Evolutionary conservation across 768 basidiomycete species (phyloP).

Genomic region (Kwoniella sp.): DNA sequence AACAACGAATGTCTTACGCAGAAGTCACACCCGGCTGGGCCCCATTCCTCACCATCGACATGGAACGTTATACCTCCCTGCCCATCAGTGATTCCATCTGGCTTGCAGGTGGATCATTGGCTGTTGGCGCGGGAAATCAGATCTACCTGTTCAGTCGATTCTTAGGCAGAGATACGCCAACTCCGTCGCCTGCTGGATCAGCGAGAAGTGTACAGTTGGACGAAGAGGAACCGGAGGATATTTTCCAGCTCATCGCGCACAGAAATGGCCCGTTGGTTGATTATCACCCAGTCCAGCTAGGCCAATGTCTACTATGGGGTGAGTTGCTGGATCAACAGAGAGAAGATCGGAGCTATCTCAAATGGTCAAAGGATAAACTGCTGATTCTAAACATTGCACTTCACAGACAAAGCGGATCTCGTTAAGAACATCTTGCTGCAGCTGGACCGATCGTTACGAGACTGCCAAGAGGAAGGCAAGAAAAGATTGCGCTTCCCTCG

Average conservation of each 20-base stretch:
- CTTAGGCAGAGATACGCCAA: slow-evolving; percentile 33
- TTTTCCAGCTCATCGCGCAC: slow-evolving; percentile 80
- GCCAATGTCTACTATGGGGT: slow-evolving; percentile 94
- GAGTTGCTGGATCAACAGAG: no score
- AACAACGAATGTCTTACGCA: slow-evolving; percentile 89
- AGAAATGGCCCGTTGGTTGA: slow-evolving; percentile 84
- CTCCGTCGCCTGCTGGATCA: slow-evolving; percentile 27
- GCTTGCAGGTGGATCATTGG: slow-evolving; percentile 77
- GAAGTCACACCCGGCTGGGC: slow-evolving; percentile 77
- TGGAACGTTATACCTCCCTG: slow-evolving; percentile 71
- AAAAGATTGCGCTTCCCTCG: slow-evolving; percentile 35
- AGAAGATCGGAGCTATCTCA: no score
- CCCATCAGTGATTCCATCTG: slow-evolving; percentile 88
- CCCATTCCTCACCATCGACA: slow-evolving; percentile 61
- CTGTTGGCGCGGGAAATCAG: slow-evolving; percentile 80
- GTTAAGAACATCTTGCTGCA: slow-evolving; percentile 79
- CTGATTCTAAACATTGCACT: neutral
- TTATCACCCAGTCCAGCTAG: slow-evolving; percentile 88
- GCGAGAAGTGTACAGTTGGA: slow-evolving; percentile 27
- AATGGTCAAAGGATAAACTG: neutral
- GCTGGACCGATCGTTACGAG: slow-evolving; percentile 62
- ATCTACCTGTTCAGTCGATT: slow-evolving; percentile 72
- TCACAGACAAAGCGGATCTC: slow-evolving; percentile 74
- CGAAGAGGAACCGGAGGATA: slow-evolving; percentile 58
- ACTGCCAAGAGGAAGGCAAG: slow-evolving; percentile 41